Evolutionary conservation across 495 filamentous ascomycete genomes (phyloP).

Genomic region (Penicillium longicatenatum): DNA sequence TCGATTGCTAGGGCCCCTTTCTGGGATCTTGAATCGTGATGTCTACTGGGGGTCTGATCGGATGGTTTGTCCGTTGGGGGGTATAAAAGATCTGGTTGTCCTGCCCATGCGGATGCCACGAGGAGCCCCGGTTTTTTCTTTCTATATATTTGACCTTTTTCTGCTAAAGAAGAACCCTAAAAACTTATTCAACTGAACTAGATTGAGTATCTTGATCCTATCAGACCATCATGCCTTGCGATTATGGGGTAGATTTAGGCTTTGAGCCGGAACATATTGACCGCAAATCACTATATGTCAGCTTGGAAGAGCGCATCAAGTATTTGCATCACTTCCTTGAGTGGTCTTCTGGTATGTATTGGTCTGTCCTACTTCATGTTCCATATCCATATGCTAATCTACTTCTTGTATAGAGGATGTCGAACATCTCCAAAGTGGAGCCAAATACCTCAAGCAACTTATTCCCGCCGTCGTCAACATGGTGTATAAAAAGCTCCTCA

Average conservation of each 20-base stretch:
- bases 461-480: constrained; percentile 69
- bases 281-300: constrained; percentile 68
- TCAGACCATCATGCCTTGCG: background rate
- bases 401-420: constrained; percentile 55
- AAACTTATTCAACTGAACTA: background rate
- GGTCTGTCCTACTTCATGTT: constrained; percentile 16
- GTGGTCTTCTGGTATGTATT: constrained; percentile 61
- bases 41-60: constrained; percentile 3
- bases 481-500: constrained; percentile 74
- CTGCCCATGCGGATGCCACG: constrained; percentile 22
- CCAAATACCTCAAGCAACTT: constrained; percentile 72
- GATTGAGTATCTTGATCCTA: background rate
- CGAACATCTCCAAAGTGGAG: constrained; percentile 63
- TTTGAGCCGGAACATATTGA: constrained; percentile 58
- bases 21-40: constrained; percentile 4
- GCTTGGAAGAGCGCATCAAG: constrained; percentile 64
- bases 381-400: constrained; percentile 4
- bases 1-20: background rate
- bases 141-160: background rate
- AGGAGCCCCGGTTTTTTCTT: constrained; percentile 19
- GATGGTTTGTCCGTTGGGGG: constrained; percentile 4
- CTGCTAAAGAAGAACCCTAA: background rate
- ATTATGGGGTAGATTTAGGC: constrained; percentile 20
- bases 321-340: constrained; percentile 75
- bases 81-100: constrained; percentile 22